phyloP scores from a whole-genome alignment of 495 filamentous ascomycete genomes.

The Penicillium herquei region DNA sequence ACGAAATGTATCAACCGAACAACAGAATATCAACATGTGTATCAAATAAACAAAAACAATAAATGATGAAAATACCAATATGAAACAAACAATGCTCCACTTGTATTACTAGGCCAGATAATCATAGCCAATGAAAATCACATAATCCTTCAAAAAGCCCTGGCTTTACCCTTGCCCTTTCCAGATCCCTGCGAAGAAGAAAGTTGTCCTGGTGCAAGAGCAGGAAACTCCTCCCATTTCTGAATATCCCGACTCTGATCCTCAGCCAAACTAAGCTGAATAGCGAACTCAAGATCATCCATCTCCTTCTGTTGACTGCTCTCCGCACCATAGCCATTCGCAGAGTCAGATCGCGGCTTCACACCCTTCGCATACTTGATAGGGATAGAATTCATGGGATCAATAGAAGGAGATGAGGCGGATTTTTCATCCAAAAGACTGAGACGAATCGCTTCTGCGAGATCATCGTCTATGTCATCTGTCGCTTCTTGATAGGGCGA shows the following conservation, averaged over 20 bases:
- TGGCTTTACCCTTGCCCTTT: slow-evolving; percentile 41
- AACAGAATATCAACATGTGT: no score
- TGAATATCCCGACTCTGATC: slow-evolving; percentile 52
- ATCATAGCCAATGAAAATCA: neutral
- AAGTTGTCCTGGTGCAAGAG: slow-evolving; percentile 44
- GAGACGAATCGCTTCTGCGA: slow-evolving; percentile 77
- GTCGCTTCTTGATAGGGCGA: slow-evolving; percentile 41
- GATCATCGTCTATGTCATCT: slow-evolving; percentile 65
- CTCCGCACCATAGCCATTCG: slow-evolving; percentile 25
- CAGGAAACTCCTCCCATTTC: slow-evolving; percentile 57
- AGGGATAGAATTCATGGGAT: slow-evolving; percentile 44
- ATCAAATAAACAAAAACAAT: no score
- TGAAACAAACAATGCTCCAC: no score
- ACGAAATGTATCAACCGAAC: no score
- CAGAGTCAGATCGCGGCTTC: slow-evolving; percentile 15
- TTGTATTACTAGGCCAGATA: no score
- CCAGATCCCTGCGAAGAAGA: slow-evolving; percentile 42
- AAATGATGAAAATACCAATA: no score
- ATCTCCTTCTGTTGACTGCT: slow-evolving; percentile 52
- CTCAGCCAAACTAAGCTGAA: slow-evolving; percentile 82
- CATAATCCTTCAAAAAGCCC: slow-evolving; percentile 23
- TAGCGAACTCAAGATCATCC: slow-evolving; percentile 78
- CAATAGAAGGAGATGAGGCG: slow-evolving; percentile 6
- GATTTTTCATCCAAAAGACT: slow-evolving; percentile 60
- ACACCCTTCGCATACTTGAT: slow-evolving; percentile 51